Evolutionary conservation across 2,329 filamentous ascomycete genomes (phyloP).

Genomic region (Trichoderma guizhouense): DNA sequence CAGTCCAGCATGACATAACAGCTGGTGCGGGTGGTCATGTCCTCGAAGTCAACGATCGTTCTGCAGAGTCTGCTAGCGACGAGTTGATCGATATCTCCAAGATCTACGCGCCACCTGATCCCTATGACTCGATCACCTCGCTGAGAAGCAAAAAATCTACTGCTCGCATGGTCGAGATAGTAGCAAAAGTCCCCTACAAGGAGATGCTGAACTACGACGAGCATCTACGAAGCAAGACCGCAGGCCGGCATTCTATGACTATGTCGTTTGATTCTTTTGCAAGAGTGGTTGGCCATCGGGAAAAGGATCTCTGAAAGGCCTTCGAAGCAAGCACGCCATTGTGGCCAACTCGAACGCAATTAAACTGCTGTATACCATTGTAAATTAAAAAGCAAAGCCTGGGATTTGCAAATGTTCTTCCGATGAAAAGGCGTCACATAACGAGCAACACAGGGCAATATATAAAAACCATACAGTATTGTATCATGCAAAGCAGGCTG

Average conservation of each 20-base stretch:
- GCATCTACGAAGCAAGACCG: slow-evolving; percentile 82
- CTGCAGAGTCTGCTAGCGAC: slow-evolving; percentile 37
- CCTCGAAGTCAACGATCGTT: slow-evolving; percentile 62
- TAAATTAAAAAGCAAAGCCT: not conserved
- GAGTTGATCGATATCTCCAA: slow-evolving; percentile 62
- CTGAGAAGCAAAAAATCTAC: slow-evolving; percentile 49
- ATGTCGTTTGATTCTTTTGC: slow-evolving; percentile 59
- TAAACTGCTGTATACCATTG: not conserved
- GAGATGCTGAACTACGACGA: slow-evolving; percentile 96
- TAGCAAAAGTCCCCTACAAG: slow-evolving; percentile 85
- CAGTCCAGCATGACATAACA: slow-evolving; percentile 77
- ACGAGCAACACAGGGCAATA: not conserved
- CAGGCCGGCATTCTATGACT: slow-evolving; percentile 65
- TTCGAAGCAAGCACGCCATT: not conserved
- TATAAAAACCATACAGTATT: not conserved
- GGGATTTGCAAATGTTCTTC: not conserved
- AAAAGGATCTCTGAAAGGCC: slow-evolving; percentile 43
- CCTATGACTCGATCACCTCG: slow-evolving; percentile 63
- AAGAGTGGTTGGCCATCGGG: slow-evolving; percentile 51
- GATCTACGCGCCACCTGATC: slow-evolving; percentile 86
- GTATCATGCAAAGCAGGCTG: not conserved
- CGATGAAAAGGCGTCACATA: not conserved
- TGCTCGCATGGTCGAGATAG: slow-evolving; percentile 60
- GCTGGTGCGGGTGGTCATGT: slow-evolving; percentile 70
- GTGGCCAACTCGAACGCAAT: not conserved